Evolutionary conservation across 345 rosid genomes (phyloP), one percentile per base, ranked within the genome.

Genomic region (Boechera divaricarpa): DNA sequence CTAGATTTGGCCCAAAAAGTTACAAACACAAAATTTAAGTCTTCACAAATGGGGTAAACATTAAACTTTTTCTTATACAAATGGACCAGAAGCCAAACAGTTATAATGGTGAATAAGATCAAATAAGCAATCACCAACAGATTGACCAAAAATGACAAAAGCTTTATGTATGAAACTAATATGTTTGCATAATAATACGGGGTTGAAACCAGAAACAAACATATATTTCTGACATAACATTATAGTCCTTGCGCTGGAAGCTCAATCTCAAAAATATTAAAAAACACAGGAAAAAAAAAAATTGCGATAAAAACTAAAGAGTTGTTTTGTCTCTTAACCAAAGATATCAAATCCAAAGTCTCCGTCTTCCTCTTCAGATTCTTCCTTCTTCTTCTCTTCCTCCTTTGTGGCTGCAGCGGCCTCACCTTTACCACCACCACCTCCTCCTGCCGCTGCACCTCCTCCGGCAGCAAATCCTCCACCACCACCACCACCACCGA

Each of bases 301-400:
- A 10, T 13, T 31, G 58, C 47, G 72, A 45, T 64, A 66, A 1
- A 69, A 57, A 38, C 76, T 49, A 42, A 33, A 13, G 68, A 31
- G 67, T 35, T 15, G 28, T 35, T 45, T 6, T 2, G 2, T 57
- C 77, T 56, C 77, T 77, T 85, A 90, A 79, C 87, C 92, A 29
- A 90, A 90, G 67, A 90, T 84, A 16, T 86, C 83, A 84, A 90
- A 88, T 65, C 94, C 91, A 84, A 88, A 86, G 67, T 90, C 91
- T 0, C 86, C 94, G 4, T 90, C 90, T 6, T 83, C 90, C 49
- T 85, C 85, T 63, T 90, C 94, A 45, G 85, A 89, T 10, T 80
- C 84, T 69, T 85, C 87, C 81, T 89, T 86, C 83, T 88, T 79
- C 83, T 87, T 84, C 83, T 85, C 83, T 59, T 87, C 90, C 33